These are phyloP conservation scores for Gomphus sp. DNA, from an alignment of 1,284 basidiomycete genomes.

Conservation along the genomic window DNA sequence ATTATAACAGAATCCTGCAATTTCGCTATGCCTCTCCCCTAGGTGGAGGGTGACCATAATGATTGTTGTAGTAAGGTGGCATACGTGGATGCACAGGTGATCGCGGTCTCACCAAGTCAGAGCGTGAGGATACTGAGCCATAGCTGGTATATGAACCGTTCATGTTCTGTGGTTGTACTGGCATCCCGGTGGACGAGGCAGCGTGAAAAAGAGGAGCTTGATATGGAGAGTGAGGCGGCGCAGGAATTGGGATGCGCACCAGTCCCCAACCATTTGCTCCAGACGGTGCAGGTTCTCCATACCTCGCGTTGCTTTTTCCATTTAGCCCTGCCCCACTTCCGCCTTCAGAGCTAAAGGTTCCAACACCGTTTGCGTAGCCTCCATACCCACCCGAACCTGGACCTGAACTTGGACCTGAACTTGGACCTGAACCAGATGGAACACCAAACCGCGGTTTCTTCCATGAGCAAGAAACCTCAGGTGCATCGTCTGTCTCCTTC, in stretches of 20 bases:
- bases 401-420: neutral
- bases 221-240: neutral
- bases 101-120: neutral
- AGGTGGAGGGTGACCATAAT: neutral
- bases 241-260: constrained; percentile 3
- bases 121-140: neutral
- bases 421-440: constrained; percentile 10
- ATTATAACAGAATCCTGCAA: neutral
- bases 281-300: neutral
- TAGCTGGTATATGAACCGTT: neutral
- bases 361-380: neutral
- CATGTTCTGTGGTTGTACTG: constrained; percentile 1
- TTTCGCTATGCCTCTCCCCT: neutral
- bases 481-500: constrained; percentile 42
- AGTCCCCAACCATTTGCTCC: constrained; percentile 1
- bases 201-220: constrained; percentile 1
- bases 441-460: constrained; percentile 55
- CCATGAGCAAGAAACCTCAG: constrained; percentile 42
- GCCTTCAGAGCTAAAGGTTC: neutral
- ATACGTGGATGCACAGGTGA: neutral
- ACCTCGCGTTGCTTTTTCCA: neutral
- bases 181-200: neutral
- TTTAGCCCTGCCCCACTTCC: neutral
- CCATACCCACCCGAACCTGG: neutral
- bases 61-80: constrained; percentile 1